These are phyloP conservation scores for Phlebiopsis gigantea DNA, from an alignment of 768 basidiomycete species.

Conservation along the genomic window DNA sequence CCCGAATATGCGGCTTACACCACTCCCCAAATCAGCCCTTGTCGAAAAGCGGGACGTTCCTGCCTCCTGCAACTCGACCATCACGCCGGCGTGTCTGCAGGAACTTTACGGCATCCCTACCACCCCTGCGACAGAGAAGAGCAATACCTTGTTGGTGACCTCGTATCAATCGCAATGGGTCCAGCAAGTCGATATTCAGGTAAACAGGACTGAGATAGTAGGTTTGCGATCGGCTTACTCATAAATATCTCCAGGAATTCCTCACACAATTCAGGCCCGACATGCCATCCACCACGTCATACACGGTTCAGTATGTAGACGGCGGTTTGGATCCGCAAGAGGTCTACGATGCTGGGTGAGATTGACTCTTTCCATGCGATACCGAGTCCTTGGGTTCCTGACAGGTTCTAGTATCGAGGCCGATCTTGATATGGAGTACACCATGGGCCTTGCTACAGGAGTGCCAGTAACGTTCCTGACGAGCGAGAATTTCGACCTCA, in stretches of 20 bases:
- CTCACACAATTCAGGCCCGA: slow-evolving; percentile 43
- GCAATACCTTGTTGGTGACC: slow-evolving; percentile 17
- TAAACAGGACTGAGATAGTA: not conserved
- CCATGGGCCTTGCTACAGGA: slow-evolving; percentile 22
- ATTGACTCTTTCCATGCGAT: not conserved
- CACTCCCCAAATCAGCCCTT: slow-evolving; percentile 11
- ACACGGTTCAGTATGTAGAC: slow-evolving; percentile 21
- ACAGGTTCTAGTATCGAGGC: not conserved
- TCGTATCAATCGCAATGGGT: slow-evolving; percentile 18
- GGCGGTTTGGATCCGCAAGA: slow-evolving; percentile 37
- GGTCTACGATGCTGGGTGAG: slow-evolving; percentile 21
- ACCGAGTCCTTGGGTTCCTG: too few species aligned
- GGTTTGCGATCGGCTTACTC: too few species aligned
- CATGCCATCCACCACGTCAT: slow-evolving; percentile 24
- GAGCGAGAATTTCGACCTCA: slow-evolving; percentile 11
- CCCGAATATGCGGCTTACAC: not conserved
- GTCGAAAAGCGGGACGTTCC: slow-evolving; percentile 4
- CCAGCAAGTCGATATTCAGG: slow-evolving; percentile 17
- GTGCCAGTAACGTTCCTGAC: slow-evolving; percentile 23
- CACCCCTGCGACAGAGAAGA: slow-evolving; percentile 12
- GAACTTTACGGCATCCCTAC: slow-evolving; percentile 20
- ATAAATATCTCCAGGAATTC: slow-evolving; percentile 41
- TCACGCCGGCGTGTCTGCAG: slow-evolving; percentile 23
- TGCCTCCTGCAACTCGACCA: not conserved
- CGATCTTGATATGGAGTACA: slow-evolving; percentile 12